phyloP scores from a whole-genome alignment of 2,329 filamentous ascomycete genomes.

The Aspergillus fischeri region DNA sequence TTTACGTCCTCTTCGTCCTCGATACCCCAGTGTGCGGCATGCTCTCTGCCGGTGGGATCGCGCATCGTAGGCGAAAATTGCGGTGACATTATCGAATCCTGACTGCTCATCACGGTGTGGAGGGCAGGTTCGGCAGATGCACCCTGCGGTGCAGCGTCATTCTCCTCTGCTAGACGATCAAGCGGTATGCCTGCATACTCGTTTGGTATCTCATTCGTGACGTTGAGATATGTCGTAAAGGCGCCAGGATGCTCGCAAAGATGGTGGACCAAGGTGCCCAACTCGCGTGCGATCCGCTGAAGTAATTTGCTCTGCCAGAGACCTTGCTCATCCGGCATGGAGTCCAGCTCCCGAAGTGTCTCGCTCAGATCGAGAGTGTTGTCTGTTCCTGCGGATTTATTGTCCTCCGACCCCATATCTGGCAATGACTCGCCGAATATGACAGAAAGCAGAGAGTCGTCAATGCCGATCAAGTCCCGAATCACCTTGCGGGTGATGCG shows the following conservation, averaged over 20 bases:
- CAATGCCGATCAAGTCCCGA: conserved; percentile 83
- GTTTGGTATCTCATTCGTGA: conserved; percentile 58
- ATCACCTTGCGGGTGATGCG: conserved; percentile 82
- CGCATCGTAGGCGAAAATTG: conserved; percentile 50
- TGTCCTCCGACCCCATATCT: conserved; percentile 29
- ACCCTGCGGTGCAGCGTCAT: conserved; percentile 10
- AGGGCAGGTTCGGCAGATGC: conserved; percentile 11
- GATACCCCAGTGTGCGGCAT: conserved; percentile 63
- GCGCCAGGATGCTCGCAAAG: conserved; percentile 83
- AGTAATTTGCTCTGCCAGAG: conserved; percentile 64
- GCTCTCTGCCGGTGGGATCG: conserved; percentile 35
- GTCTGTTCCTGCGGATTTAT: conserved; percentile 21
- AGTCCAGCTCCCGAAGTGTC: conserved; percentile 26
- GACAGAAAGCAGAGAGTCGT: conserved; percentile 77
- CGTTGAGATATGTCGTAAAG: conserved; percentile 73
- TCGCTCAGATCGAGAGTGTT: conserved; percentile 34
- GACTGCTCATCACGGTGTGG: conserved; percentile 18
- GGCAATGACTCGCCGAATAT: conserved; percentile 79
- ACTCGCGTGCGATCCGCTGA: conserved; percentile 78
- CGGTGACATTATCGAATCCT: conserved; percentile 34
- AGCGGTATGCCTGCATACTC: conserved; percentile 76
- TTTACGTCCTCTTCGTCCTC: conserved; percentile 52
- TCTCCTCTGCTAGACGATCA: conserved; percentile 23
- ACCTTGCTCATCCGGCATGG: conserved; percentile 24
- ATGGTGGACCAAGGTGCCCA: conserved; percentile 77